These are phyloP conservation scores for Sedum album DNA, from an alignment of 164 flowering plant species.

Conservation along the genomic window DNA sequence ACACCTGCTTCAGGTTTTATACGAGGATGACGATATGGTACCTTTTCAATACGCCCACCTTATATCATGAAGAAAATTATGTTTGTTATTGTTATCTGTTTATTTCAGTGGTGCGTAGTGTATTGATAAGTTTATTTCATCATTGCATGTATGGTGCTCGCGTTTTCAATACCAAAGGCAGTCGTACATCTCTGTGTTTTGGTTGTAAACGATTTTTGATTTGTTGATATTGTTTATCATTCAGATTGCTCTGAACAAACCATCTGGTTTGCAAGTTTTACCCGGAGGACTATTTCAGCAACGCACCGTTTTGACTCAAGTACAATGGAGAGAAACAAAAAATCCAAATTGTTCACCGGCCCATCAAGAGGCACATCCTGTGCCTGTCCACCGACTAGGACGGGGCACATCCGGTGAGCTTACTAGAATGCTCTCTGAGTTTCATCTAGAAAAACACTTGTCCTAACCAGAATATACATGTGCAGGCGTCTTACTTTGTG, in stretches of 20 bases:
- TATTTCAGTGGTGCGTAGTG: neutral
- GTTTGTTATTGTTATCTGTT: neutral
- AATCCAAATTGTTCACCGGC: constrained; percentile 20
- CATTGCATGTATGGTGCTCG: neutral
- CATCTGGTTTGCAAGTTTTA: constrained; percentile 91
- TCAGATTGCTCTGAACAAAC: constrained; percentile 92
- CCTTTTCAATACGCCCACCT: neutral
- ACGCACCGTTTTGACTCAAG: constrained; percentile 79
- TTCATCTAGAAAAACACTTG: neutral
- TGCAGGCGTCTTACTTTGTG: constrained; percentile 86
- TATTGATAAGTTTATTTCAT: neutral
- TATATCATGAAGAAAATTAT: neutral
- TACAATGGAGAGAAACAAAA: constrained; percentile 41
- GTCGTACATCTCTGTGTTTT: too few species aligned
- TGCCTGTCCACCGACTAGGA: constrained; percentile 92
- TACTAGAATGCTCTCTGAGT: neutral
- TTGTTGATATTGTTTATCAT: neutral
- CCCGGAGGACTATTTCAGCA: constrained; percentile 97
- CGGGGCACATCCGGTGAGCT: constrained; percentile 88
- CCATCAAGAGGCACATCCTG: constrained; percentile 42
- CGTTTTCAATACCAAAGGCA: too few species aligned
- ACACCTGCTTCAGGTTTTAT: constrained; percentile 44
- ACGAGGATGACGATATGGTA: constrained; percentile 71
- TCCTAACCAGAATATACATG: neutral
- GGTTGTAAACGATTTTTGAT: too few species aligned